Evolutionary conservation across 1,139 yeast genomes (phyloP).

Genomic region (Taphrina sp.): DNA sequence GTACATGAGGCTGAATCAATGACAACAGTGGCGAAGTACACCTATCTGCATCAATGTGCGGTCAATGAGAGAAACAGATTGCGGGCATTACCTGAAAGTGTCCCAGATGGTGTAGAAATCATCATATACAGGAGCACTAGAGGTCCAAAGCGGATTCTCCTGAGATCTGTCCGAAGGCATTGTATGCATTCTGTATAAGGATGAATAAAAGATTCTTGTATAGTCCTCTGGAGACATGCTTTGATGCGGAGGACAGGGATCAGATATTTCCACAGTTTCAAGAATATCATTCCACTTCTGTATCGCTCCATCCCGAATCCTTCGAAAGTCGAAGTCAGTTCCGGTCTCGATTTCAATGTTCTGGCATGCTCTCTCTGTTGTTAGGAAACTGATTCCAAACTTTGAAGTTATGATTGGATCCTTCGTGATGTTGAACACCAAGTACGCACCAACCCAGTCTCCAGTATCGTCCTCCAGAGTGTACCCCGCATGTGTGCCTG

Average conservation of each 20-base stretch:
- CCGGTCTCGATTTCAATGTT: constrained; percentile 16
- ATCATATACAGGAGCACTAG: constrained; percentile 18
- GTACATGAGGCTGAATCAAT: constrained; percentile 21
- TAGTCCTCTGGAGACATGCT: constrained; percentile 3
- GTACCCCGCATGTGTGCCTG: constrained; percentile 29
- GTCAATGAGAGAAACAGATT: too few species aligned
- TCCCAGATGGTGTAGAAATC: constrained; percentile 31
- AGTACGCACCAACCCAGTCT: constrained; percentile 27
- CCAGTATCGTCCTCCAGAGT: constrained; percentile 23
- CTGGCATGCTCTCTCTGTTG: constrained; percentile 13
- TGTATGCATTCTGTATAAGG: constrained; percentile 23
- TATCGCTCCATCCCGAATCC: background rate
- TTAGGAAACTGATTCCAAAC: constrained; percentile 23
- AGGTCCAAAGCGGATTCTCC: constrained; percentile 24
- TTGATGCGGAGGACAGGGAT: constrained; percentile 17
- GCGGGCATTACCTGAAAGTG: too few species aligned
- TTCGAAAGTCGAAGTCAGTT: constrained; percentile 10
- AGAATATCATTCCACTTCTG: constrained; percentile 9
- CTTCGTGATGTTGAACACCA: constrained; percentile 24
- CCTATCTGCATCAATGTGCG: too few species aligned
- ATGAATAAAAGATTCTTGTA: constrained; percentile 24
- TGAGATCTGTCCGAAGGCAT: constrained; percentile 23
- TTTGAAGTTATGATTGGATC: constrained; percentile 17
- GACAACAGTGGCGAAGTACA: constrained; percentile 22
- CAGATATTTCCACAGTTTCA: constrained; percentile 1